Conservation (phyloP, 225 moss, liverwort and hornwort genomes). For the Antitrichia curtipendula region DNA sequence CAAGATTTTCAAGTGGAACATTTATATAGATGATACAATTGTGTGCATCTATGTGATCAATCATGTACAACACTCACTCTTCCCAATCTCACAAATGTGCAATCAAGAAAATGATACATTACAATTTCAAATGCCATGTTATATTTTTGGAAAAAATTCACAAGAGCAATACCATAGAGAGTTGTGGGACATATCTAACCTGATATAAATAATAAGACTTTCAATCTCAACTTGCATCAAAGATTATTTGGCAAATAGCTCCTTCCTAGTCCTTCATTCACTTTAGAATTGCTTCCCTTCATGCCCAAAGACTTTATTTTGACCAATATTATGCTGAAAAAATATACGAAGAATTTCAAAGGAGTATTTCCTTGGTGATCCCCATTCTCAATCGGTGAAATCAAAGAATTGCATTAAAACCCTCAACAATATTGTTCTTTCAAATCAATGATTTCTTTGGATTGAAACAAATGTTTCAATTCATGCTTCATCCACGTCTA, state of each 20-base stretch:
- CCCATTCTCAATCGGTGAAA: too few species aligned
- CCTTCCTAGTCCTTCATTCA: neutral
- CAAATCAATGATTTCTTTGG: too few species aligned
- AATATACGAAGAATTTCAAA: neutral
- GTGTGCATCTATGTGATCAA: neutral
- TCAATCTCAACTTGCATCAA: neutral
- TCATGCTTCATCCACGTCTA: too few species aligned
- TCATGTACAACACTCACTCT: neutral
- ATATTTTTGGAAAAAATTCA: neutral
- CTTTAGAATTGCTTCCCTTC: accelerated
- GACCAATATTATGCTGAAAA: neutral
- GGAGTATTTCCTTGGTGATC: neutral
- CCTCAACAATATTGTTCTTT: too few species aligned
- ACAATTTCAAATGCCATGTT: neutral
- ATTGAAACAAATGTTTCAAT: too few species aligned
- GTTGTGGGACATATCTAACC: neutral
- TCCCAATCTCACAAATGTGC: neutral
- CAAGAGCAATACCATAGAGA: neutral
- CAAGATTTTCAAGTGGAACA: neutral
- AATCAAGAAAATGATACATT: neutral
- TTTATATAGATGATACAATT: neutral
- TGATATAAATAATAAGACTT: neutral
- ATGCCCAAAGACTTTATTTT: too few species aligned
- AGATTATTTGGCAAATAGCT: neutral
- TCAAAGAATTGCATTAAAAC: too few species aligned